These are phyloP conservation scores for Alternaria burnsii DNA, from an alignment of 2,329 filamentous ascomycete genomes.

Conservation along the genomic window DNA sequence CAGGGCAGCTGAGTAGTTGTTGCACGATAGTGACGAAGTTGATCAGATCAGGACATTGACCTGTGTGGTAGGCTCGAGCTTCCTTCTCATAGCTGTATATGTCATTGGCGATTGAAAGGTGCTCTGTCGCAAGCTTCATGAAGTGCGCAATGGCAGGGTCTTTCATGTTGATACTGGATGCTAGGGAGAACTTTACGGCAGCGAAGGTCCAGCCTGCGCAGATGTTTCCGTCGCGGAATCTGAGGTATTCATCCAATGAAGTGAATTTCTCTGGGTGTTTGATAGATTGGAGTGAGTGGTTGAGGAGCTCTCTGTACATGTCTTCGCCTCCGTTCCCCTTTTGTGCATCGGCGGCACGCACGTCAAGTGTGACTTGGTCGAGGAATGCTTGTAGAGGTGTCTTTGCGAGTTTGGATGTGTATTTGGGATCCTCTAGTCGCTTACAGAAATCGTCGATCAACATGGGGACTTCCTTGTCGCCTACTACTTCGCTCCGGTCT, in stretches of 20 bases:
- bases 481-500: neutral
- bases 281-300: neutral
- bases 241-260: neutral
- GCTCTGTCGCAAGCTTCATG: neutral
- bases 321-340: neutral
- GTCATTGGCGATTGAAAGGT: neutral
- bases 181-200: slow-evolving; percentile 49
- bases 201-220: slow-evolving; percentile 25
- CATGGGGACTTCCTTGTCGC: neutral
- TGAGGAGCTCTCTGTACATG: neutral
- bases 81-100: neutral
- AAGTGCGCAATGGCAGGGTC: neutral
- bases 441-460: neutral
- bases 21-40: slow-evolving; percentile 1
- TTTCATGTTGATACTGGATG: neutral
- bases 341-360: neutral
- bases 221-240: neutral
- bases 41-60: neutral
- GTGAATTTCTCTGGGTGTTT: neutral
- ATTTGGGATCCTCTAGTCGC: neutral
- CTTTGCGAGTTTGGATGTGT: neutral
- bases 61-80: neutral
- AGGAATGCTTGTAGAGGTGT: neutral
- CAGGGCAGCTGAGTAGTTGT: neutral
- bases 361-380: neutral